Conservation (phyloP, 2,329 filamentous ascomycete genomes). For the Hymenotorrendiella dingleyae region DNA sequence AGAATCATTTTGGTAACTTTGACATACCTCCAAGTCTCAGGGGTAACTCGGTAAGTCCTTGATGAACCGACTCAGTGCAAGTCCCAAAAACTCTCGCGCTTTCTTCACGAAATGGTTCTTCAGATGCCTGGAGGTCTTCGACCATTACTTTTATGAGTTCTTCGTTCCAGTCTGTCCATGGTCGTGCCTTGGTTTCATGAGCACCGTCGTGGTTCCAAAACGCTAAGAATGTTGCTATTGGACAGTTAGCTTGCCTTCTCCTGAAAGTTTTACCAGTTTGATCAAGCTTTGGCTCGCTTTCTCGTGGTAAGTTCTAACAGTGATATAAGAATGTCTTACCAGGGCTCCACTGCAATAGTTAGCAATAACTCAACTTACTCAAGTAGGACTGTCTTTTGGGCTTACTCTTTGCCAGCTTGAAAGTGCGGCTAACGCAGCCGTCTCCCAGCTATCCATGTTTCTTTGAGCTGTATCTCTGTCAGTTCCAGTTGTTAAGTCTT, state of each 20-base stretch:
- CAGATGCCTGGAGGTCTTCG: conserved; percentile 6
- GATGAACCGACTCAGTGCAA: background rate
- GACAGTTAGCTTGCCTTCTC: no score
- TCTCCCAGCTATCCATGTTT: conserved; percentile 6
- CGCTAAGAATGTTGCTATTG: conserved; percentile 10
- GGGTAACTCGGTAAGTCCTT: background rate
- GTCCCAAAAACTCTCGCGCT: conserved; percentile 5
- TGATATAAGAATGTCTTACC: conserved; percentile 1
- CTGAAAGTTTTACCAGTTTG: background rate
- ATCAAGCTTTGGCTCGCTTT: background rate
- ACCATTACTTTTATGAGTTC: conserved; percentile 13
- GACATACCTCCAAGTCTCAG: conserved; percentile 5
- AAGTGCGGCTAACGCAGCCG: conserved; percentile 1
- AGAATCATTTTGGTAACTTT: background rate
- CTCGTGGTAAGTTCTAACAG: background rate
- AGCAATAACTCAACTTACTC: background rate
- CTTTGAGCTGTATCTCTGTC: conserved; percentile 7
- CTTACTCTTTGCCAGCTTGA: conserved; percentile 7
- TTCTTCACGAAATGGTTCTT: conserved; percentile 2
- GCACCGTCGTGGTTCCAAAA: conserved; percentile 12
- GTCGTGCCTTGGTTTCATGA: conserved; percentile 1
- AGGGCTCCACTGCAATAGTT: conserved; percentile 2
- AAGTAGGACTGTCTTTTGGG: background rate
- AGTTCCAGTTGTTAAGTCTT: conserved; percentile 6
- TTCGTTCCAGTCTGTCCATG: conserved; percentile 9